Evolutionary conservation across 2,329 filamentous ascomycete genomes (phyloP).

Genomic region (Lachnellula suecica): DNA sequence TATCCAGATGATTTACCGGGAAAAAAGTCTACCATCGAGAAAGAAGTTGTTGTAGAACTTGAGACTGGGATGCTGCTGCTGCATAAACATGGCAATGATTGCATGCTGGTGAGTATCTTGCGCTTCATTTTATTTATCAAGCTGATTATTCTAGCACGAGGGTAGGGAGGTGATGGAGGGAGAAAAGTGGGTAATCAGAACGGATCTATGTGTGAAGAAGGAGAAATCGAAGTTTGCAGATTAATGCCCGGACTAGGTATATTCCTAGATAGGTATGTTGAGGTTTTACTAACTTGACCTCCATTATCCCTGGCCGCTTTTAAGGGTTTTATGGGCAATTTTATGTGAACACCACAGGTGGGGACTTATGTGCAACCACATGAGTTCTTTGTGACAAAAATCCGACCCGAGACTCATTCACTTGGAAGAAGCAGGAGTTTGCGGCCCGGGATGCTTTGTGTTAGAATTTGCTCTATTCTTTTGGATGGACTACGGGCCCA

Average conservation of each 20-base stretch:
- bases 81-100: conserved; percentile 86
- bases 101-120: conserved; percentile 63
- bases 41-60: conserved; percentile 69
- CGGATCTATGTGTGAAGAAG: conserved; percentile 70
- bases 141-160: conserved; percentile 60
- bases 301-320: not conserved
- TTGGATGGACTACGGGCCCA: conserved; percentile 24
- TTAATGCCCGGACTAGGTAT: not conserved
- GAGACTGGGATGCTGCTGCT: conserved; percentile 85
- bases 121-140: not conserved
- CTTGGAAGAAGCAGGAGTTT: too few species aligned
- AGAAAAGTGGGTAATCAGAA: conserved; percentile 90
- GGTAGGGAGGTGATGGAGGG: conserved; percentile 75
- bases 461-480: not conserved
- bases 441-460: too few species aligned
- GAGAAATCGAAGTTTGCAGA: conserved; percentile 28
- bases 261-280: too few species aligned
- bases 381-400: too few species aligned
- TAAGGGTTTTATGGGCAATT: too few species aligned
- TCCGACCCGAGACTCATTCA: too few species aligned
- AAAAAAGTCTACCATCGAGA: conserved; percentile 43
- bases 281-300: not conserved
- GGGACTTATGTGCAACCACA: too few species aligned
- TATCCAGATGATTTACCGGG: conserved; percentile 65
- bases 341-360: too few species aligned